These are phyloP conservation scores for Candida labiduridarum DNA, from an alignment of 1,139 yeast genomes.

Conservation along the genomic window DNA sequence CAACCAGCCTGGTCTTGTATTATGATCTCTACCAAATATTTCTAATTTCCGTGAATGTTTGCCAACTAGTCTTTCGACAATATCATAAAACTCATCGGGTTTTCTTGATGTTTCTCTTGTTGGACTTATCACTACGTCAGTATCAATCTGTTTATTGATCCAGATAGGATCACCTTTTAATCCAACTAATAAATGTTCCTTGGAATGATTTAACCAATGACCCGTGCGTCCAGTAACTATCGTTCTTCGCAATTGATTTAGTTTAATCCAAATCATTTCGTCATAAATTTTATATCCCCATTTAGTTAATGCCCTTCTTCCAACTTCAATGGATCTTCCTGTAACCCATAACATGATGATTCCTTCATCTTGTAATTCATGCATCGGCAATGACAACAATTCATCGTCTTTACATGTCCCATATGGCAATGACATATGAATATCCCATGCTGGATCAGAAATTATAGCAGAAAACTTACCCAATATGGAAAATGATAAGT, in stretches of 20 bases:
- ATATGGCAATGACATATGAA: constrained; percentile 79
- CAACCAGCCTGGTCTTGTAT: constrained; percentile 87
- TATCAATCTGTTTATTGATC: constrained; percentile 66
- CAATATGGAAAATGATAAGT: constrained; percentile 64
- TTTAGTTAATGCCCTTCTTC: constrained; percentile 68
- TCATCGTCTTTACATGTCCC: constrained; percentile 79
- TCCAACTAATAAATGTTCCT: constrained; percentile 87
- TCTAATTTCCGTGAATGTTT: constrained; percentile 76
- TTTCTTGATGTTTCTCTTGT: constrained; percentile 89
- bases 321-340: constrained; percentile 88
- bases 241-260: constrained; percentile 83
- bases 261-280: constrained; percentile 88
- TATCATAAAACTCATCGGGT: constrained; percentile 88
- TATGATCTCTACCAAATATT: constrained; percentile 85
- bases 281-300: constrained; percentile 86
- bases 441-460: constrained; percentile 92
- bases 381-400: constrained; percentile 64
- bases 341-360: constrained; percentile 89
- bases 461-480: constrained; percentile 88
- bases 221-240: constrained; percentile 96
- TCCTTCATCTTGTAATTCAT: constrained; percentile 79
- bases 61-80: constrained; percentile 84
- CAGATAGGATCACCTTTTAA: constrained; percentile 80
- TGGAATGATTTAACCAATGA: constrained; percentile 95
- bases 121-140: constrained; percentile 76